Evolutionary conservation across 73 alveolate genomes (phyloP).

Genomic region (Effrenium voratum): DNA sequence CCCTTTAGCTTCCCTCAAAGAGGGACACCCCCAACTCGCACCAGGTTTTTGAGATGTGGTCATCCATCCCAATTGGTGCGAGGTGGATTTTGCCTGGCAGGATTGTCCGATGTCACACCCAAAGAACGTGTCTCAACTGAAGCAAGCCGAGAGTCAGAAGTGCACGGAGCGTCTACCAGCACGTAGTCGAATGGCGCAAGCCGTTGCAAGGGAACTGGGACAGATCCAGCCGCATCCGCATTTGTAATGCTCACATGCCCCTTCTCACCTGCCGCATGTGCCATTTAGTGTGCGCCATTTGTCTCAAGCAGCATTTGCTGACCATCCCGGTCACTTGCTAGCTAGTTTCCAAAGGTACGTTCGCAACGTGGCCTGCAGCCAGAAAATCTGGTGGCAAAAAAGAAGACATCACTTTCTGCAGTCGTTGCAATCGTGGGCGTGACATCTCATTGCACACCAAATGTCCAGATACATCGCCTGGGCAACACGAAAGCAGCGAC

Average conservation of each 20-base stretch:
- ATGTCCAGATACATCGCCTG: not conserved
- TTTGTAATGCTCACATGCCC: not conserved
- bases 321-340: not conserved
- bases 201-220: constrained; percentile 19
- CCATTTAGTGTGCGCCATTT: too few relatives aligned
- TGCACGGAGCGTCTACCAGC: constrained; percentile 67
- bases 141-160: constrained; percentile 54
- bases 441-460: constrained; percentile 75
- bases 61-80: too few relatives aligned
- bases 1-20: too few relatives aligned
- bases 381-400: constrained; percentile 53
- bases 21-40: too few relatives aligned
- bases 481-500: not conserved
- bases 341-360: too few relatives aligned
- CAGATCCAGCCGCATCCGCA: constrained; percentile 41
- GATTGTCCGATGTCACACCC: too few relatives aligned
- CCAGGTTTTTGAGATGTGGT: too few relatives aligned
- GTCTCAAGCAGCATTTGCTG: not conserved
- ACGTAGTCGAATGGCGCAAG: constrained; percentile 51
- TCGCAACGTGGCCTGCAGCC: constrained; percentile 5
- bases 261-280: constrained; percentile 47
- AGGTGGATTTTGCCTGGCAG: too few relatives aligned
- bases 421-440: constrained; percentile 56
- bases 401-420: constrained; percentile 49
- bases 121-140: too few relatives aligned